Evolutionary conservation across 2,329 filamentous ascomycete genomes (phyloP), one percentile per base, ranked within the genome.

Genomic region (Parastagonospora avenae): DNA sequence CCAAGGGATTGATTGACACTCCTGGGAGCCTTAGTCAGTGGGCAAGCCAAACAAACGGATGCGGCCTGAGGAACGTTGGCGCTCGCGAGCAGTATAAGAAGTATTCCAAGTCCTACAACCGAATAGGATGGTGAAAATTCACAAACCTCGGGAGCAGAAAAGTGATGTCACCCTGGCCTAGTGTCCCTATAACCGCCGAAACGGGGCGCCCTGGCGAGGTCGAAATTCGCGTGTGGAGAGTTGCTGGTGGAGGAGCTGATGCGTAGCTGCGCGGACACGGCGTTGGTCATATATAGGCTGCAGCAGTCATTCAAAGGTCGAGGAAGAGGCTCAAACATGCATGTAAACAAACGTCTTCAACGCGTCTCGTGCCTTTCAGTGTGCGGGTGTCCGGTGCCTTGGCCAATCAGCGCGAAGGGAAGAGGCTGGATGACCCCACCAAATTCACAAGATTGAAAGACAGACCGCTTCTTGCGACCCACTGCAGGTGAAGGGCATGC

Each of bases 141-240:
- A 58, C 58, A 54, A 55, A 67, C 63, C 62, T 62, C 57, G 63
- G 63, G 51, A 52, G 49, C 55, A 24, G 19, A 44, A 48, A 57
- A 52, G 62, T 67, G 64, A 67, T 65, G 65, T 68, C 65, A 51
- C 48, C 32, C 33, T 37, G 36, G 11, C 30, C 44, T 40, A 46
- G 44, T 33, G 31, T 42, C 15, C 43, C 19, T 28, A 12, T 33
- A 33, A 32, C 36, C 44, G 44, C 44, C 44, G 44, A 46, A 24
- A 32, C 19, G 19, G 19, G 19, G 19, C 19, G 19, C 19, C 19
- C 19, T 24, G 19, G 19, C 19, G 19, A 24, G 19, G 19, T 24
- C 19, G 19, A 24, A 24, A 24, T 24, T 24, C 19, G 19, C 19
- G 19, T 24, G 19, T 24, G 19, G 19, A 24, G 19, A 24, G 19